phyloP scores from a whole-genome alignment of 441 rosid species.

The Croton setiger region DNA sequence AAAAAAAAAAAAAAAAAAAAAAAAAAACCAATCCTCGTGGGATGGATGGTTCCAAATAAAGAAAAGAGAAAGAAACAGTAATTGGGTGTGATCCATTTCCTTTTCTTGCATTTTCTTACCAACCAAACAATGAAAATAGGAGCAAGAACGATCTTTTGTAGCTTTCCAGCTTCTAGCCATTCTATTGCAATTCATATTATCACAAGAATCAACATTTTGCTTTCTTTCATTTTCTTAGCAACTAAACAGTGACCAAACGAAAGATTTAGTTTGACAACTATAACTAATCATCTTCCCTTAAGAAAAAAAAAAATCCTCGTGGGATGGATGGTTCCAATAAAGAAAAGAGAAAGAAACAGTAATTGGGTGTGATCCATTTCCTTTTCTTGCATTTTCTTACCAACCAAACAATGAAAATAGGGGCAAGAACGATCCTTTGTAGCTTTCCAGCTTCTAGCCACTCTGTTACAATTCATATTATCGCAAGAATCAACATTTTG shows the following conservation, averaged over 20 bases:
- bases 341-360: neutral
- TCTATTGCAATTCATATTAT: conserved; percentile 31
- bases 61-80: neutral
- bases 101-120: conserved; percentile 7
- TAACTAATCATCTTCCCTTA: too few species aligned
- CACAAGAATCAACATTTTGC: neutral
- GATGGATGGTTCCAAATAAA: neutral
- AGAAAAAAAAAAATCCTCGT: neutral
- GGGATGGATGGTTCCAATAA: neutral
- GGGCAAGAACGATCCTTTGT: conserved; percentile 47
- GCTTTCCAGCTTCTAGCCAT: conserved; percentile 86
- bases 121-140: conserved; percentile 12
- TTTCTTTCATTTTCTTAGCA: conserved; percentile 4
- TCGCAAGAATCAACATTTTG: neutral
- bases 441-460: conserved; percentile 90
- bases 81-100: neutral
- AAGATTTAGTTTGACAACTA: neutral
- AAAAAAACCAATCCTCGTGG: neutral
- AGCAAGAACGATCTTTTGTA: conserved; percentile 84
- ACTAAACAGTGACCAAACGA: neutral
- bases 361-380: neutral
- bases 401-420: conserved; percentile 11
- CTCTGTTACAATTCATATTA: conserved; percentile 31
- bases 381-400: conserved; percentile 8
- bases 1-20: too few species aligned